Conservation (phyloP, 179 eudicot species). For the Monotropa hypopitys region DNA sequence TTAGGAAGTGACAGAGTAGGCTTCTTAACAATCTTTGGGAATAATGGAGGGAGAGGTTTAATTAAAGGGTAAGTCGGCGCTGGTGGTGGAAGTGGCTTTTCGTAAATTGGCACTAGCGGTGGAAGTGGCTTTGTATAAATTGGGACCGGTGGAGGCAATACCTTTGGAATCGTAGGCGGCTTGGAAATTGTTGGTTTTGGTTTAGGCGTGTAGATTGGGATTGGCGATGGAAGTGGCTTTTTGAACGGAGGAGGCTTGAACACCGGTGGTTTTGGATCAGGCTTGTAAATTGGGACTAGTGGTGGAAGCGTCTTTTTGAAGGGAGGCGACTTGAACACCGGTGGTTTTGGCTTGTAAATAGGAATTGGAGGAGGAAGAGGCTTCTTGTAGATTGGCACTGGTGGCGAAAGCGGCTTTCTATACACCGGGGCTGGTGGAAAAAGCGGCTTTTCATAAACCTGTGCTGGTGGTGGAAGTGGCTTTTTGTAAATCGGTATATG, state of each 20-base stretch:
- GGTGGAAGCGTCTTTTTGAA: constrained; percentile 8
- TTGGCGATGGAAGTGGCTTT: constrained; percentile 18
- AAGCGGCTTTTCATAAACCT: constrained; percentile 3
- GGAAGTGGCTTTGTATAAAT: constrained; percentile 17
- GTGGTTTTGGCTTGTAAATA: constrained; percentile 12
- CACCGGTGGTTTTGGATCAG: constrained; percentile 4
- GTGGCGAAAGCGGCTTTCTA: background rate
- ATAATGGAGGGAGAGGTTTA: background rate
- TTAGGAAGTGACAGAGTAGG: background rate
- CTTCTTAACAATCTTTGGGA: background rate
- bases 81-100: constrained; percentile 7
- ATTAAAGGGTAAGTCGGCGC: no score
- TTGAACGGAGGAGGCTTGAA: background rate
- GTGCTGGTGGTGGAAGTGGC: constrained; percentile 8
- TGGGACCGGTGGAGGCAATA: background rate
- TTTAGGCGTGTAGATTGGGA: background rate
- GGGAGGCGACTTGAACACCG: background rate
- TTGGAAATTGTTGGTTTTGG: constrained; percentile 11
- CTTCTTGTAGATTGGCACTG: background rate
- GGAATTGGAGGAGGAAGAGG: constrained; percentile 14
- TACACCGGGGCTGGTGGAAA: constrained; percentile 12
- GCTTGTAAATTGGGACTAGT: background rate
- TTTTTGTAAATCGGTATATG: background rate
- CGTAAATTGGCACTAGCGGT: background rate
- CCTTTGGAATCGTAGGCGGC: background rate